Base-by-base conservation (phyloP, 345 rosid species). In the Aurinia saxatilis region DNA sequence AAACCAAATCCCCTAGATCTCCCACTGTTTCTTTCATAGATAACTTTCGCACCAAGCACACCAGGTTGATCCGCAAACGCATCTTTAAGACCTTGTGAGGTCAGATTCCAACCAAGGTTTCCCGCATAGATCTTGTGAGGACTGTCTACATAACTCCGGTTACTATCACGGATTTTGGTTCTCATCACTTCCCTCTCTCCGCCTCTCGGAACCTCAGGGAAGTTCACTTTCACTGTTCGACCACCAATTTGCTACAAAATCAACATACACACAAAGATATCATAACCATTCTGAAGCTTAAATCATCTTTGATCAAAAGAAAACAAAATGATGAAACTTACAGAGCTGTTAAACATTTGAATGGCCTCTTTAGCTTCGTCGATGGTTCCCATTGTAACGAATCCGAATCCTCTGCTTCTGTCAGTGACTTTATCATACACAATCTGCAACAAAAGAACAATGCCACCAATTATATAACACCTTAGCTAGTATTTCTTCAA, bases 371-470 rank as follows among this genome's bases (percentile, higher is more conserved):
- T 77, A 51, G 99, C 99, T 73, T 90, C 95, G 44, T 87, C 86
- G 33, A 75, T 62, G 66, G 71, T 81, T 45, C 49, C 88, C 99
- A 93, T 85, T 2, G 91, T 79, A 5, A 90, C 90, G 66, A 93
- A 90, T 9, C 80, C 99, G 56, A 93, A 93, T 5, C 97, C 99
- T 64, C 99, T 87, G 88, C 99, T 93, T 81, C 97, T 84, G 60
- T 87, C 96, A 4, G 90, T 89, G 7, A 80, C 87, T 68, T 87
- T 78, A 77, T 87, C 85, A 48, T 84, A 81, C 6, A 90, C 91
- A 72, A 87, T 79, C 99, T 93, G 57, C 19, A 51, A 19, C 30
- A 53, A 18, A 18, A 31, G 36, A 31, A 13, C 23, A 42, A 39
- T 14, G 19, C 27, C 7, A 45, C 4, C 16, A n/a, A n/a, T n/a